A percentile compares a stretch with the other conserved stretches of the same genome.
phyloP scores from a whole-genome alignment of 345 rosid genomes.

The Ceriops tagal region DNA sequence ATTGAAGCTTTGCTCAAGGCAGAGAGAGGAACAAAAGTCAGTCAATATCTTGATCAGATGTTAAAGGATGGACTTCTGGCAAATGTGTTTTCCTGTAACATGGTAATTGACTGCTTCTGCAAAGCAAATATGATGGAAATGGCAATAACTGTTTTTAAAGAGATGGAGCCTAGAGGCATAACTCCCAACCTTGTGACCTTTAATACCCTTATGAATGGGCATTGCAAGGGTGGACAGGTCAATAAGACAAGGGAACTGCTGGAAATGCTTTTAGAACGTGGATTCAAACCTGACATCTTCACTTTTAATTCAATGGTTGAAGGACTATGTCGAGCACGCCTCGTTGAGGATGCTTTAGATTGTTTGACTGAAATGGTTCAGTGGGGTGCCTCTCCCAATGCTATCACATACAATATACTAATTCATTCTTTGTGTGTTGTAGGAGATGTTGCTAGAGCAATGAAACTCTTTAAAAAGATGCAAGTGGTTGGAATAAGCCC shows the following conservation, averaged over 20 bases:
- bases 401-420: conserved; percentile 62
- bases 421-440: conserved; percentile 49
- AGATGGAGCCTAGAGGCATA: conserved; percentile 52
- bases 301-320: conserved; percentile 75
- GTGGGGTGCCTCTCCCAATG: conserved; percentile 79
- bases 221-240: conserved; percentile 50
- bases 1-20: conserved; percentile 55
- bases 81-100: conserved; percentile 59
- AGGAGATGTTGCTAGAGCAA: conserved; percentile 54
- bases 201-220: conserved; percentile 65
- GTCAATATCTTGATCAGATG: conserved; percentile 50
- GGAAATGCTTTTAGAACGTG: conserved; percentile 50
- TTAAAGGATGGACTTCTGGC: conserved; percentile 41
- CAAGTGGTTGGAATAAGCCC: conserved; percentile 54
- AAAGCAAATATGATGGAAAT: conserved; percentile 47
- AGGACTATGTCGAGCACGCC: conserved; percentile 63
- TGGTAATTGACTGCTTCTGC: conserved; percentile 76
- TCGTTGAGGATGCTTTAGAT: conserved; percentile 66
- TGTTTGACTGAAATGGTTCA: conserved; percentile 77
- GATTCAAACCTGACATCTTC: conserved; percentile 65
- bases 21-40: conserved; percentile 46
- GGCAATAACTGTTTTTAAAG: conserved; percentile 41
- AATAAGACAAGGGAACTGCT: conserved; percentile 39
- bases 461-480: conserved; percentile 57
- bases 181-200: conserved; percentile 74